Conservation (phyloP, 1,284 basidiomycete genomes). For the Singerocomus rubriflavus region DNA sequence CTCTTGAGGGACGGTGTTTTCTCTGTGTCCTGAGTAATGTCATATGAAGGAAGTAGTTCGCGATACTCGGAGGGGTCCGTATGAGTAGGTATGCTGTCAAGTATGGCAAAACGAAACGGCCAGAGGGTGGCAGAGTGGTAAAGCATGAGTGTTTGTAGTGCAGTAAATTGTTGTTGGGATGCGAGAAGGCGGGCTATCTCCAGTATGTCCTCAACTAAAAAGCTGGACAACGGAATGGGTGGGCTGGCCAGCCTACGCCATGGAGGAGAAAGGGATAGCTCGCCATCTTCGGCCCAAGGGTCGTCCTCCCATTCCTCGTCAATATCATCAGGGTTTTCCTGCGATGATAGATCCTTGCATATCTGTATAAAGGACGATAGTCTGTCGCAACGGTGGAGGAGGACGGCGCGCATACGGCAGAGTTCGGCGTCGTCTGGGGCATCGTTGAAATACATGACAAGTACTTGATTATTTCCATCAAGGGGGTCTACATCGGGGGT, state of each 20-base stretch:
- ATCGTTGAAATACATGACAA: constrained; percentile 51
- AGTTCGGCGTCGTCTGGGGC: constrained; percentile 58
- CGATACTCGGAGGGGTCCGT: constrained; percentile 58
- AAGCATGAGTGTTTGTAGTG: constrained; percentile 55
- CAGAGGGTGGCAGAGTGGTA: constrained; percentile 60
- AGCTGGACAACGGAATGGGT: constrained; percentile 57
- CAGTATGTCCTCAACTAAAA: constrained; percentile 60
- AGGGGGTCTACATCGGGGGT: constrained; percentile 9
- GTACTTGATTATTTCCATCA: constrained; percentile 24
- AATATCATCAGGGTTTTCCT: constrained; percentile 31
- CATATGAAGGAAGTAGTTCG: constrained; percentile 63
- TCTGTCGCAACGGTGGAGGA: constrained; percentile 62
- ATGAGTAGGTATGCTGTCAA: constrained; percentile 75
- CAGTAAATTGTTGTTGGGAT: constrained; percentile 53
- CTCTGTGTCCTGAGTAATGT: constrained; percentile 48
- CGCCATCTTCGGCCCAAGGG: constrained; percentile 65
- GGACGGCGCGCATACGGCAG: constrained; percentile 56
- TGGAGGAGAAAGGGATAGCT: constrained; percentile 27
- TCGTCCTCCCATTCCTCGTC: constrained; percentile 76
- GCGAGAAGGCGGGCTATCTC: constrained; percentile 66
- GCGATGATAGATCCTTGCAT: constrained; percentile 39
- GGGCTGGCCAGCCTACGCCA: constrained; percentile 28
- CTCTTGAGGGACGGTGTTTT: constrained; percentile 25
- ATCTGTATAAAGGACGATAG: constrained; percentile 68
- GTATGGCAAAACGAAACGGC: constrained; percentile 66